Evolutionary conservation across 2,329 filamentous ascomycete genomes (phyloP), one percentile per base, ranked within the genome.

Genomic region (Curvularia verruculosa): DNA sequence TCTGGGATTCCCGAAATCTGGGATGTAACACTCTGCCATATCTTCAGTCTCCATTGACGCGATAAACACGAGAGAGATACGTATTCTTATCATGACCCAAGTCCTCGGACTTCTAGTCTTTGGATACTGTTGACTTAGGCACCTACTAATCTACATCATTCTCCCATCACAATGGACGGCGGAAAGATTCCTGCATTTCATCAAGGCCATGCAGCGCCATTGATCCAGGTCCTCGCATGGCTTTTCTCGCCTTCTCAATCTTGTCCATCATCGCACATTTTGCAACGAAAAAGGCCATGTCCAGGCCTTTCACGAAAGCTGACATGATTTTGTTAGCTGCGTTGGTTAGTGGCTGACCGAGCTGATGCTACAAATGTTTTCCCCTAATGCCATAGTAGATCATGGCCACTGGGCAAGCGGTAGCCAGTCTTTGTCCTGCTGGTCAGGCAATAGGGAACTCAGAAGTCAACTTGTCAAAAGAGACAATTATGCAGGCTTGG

Each of bases 221-320:
- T 60, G 18, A 52, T 58, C 3, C 58, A 60, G 10, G 54, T 59
- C 1, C 49, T 59, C 4, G 23, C 57, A 12, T 59, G 53, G 57
- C 44, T 60, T 58, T 60, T 3, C 47, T 58, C 2, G 31, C 50
- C 3, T 58, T 58, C 37, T 54, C 54, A 1, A 54, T 9, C n/a
- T 13, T 43, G 19, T 44, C 54, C 5, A 29, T 58, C 1, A 18
- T 36, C 12, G 51, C 55, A 10, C 50, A 60, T 21, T 57, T 58
- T 21, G 51, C 54, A 24, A 58, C 58, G 3, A 60, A 58, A 31
- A 51, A 26, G 13, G 50, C 41, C 10, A 47, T 58, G 34, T 40
- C 54, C 0, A 54, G n/a, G 28, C 58, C 15, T 0, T n/a, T 60
- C 2, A 39, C 39, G 1, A 18, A 13, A 18, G 45, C 46, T 3